phyloP scores from a whole-genome alignment of 116 monocot species.

The Thalassia testudinum region DNA sequence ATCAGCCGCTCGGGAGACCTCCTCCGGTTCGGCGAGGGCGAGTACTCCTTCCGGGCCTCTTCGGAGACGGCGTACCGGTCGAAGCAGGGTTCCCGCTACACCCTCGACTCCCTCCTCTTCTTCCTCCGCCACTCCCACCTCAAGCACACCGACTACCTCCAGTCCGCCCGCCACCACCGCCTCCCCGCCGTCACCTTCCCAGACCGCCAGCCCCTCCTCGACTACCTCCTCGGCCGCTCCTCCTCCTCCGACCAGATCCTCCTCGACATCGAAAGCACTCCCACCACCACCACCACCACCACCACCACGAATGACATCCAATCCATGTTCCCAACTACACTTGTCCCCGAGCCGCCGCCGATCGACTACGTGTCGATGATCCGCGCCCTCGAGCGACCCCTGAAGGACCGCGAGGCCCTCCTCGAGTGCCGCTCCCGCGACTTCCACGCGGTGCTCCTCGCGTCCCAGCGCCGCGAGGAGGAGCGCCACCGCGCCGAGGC shows the following conservation, averaged over 20 bases:
- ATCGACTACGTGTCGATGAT: constrained; percentile 40
- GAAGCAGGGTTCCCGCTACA: constrained; percentile 75
- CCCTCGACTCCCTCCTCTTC: constrained; percentile 73
- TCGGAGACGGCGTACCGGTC: constrained; percentile 72
- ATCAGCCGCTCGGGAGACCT: constrained; percentile 44
- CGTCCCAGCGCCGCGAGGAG: constrained; percentile 60
- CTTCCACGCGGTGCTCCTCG: constrained; percentile 50
- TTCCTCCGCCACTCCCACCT: constrained; percentile 62
- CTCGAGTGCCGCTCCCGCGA: constrained; percentile 66
- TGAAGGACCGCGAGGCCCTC: constrained; percentile 77
- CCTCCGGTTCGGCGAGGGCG: constrained; percentile 53
- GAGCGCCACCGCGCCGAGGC: constrained; percentile 58
- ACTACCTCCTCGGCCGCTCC: constrained; percentile 64
- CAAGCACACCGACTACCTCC: constrained; percentile 87
- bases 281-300: neutral
- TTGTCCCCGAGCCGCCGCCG: neutral
- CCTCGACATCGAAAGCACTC: constrained; percentile 5
- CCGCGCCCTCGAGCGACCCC: constrained; percentile 60
- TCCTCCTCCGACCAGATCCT: constrained; percentile 40
- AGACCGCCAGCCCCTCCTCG: constrained; percentile 85
- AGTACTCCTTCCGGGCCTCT: constrained; percentile 62
- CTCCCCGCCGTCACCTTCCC: constrained; percentile 81
- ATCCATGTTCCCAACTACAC: neutral
- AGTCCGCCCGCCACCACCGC: constrained; percentile 49
- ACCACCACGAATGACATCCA: neutral